These are phyloP conservation scores for Hibiscus mutabilis DNA, from an alignment of 345 rosid genomes.

Conservation along the genomic window DNA sequence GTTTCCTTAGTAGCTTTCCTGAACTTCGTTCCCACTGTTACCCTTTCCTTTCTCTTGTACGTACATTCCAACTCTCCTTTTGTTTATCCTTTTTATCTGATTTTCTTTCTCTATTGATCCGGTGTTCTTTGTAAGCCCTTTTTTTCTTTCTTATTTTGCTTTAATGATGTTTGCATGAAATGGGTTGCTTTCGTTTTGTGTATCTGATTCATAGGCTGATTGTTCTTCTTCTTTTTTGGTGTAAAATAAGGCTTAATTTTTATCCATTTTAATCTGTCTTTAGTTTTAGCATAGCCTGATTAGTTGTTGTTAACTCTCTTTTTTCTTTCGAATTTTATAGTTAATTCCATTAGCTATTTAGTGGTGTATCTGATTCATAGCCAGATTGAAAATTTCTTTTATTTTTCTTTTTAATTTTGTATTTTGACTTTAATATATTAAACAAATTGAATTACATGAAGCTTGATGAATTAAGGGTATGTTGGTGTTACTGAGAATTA, in stretches of 20 bases:
- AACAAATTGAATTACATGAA: no score
- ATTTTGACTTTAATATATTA: background rate
- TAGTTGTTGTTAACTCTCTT: background rate
- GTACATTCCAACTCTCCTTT: no score
- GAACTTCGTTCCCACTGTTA: no score
- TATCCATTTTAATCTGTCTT: background rate
- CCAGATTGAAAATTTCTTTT: no score
- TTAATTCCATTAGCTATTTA: background rate
- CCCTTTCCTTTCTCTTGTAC: no score
- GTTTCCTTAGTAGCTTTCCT: no score
- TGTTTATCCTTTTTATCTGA: no score
- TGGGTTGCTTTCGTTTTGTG: background rate
- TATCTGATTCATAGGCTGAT: background rate
- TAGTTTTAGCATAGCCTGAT: background rate
- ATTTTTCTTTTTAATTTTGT: background rate
- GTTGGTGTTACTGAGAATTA: no score
- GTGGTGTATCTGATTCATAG: background rate
- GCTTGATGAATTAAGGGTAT: no score
- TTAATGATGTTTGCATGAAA: background rate
- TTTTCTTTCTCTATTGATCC: no score
- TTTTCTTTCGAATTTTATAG: background rate
- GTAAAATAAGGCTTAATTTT: background rate
- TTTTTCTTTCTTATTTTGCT: no score
- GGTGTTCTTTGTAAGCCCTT: no score
- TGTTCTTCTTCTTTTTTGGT: background rate